Conservation (phyloP, 1,284 basidiomycete genomes). For the Phylloboletellus chloephorus region DNA sequence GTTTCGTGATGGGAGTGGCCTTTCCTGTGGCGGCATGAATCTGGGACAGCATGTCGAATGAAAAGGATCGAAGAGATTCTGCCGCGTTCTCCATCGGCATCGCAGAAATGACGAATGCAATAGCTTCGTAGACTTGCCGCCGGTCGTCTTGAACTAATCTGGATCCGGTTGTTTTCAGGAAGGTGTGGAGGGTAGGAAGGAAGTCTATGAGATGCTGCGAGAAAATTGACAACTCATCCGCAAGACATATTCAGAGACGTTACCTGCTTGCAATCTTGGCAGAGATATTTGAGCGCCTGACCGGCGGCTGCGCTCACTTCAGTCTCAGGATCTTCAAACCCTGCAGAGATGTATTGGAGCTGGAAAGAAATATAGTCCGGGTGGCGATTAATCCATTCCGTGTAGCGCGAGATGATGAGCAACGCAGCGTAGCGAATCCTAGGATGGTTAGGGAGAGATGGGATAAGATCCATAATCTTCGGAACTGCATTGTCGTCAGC, state of each 20-base stretch:
- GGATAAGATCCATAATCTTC: slow-evolving; percentile 93
- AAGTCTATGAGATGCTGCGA: slow-evolving; percentile 84
- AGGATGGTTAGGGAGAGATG: slow-evolving; percentile 86
- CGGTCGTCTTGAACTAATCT: slow-evolving; percentile 86
- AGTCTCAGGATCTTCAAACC: slow-evolving; percentile 76
- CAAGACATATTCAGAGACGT: slow-evolving; percentile 7
- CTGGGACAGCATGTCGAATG: slow-evolving; percentile 65
- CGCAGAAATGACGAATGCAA: slow-evolving; percentile 89
- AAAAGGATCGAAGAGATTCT: slow-evolving; percentile 79
- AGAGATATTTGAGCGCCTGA: slow-evolving; percentile 94
- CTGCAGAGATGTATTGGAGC: slow-evolving; percentile 87
- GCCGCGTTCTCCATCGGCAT: slow-evolving; percentile 88
- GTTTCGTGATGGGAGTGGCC: slow-evolving; percentile 48
- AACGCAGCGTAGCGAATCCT: slow-evolving; percentile 93
- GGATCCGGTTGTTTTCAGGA: slow-evolving; percentile 71
- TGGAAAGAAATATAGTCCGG: slow-evolving; percentile 84
- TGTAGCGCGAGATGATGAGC: slow-evolving; percentile 93
- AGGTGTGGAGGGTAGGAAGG: slow-evolving; percentile 87
- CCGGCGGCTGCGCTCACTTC: slow-evolving; percentile 93
- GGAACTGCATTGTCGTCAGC: slow-evolving; percentile 84
- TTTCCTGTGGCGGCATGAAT: slow-evolving; percentile 60
- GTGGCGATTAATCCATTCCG: slow-evolving; percentile 93
- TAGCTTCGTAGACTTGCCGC: slow-evolving; percentile 90
- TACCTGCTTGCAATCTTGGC: slow-evolving; percentile 91
- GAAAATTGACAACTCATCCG: slow-evolving; percentile 5